Conservation (phyloP, 331 rosid genomes). For the Stylosanthes scabra region DNA sequence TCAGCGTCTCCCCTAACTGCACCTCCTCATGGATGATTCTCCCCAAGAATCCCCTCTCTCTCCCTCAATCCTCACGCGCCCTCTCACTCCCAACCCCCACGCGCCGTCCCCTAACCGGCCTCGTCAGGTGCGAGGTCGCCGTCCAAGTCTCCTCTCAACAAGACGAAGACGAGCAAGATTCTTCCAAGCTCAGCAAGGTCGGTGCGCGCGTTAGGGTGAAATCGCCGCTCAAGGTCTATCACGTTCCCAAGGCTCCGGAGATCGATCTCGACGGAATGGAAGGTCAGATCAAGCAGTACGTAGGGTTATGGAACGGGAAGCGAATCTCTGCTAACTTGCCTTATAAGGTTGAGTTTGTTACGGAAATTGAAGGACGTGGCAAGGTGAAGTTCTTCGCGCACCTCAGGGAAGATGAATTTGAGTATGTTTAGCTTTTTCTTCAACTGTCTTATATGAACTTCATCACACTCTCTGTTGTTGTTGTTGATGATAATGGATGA, state of each 20-base stretch:
- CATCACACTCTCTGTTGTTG: too few relatives aligned
- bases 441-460: background rate
- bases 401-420: constrained; percentile 94
- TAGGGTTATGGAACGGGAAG: constrained; percentile 86
- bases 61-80: constrained; percentile 14
- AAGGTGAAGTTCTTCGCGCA: constrained; percentile 88
- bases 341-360: constrained; percentile 72
- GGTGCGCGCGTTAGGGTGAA: constrained; percentile 87
- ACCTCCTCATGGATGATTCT: constrained; percentile 19
- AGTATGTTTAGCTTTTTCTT: constrained; percentile 40
- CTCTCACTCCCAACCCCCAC: background rate
- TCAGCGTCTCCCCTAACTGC: constrained; percentile 37
- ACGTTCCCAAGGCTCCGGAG: constrained; percentile 78
- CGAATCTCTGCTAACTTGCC: constrained; percentile 93
- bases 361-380: constrained; percentile 77
- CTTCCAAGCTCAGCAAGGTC: constrained; percentile 40
- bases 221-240: constrained; percentile 83
- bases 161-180: constrained; percentile 7
- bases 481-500: too few relatives aligned
- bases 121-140: constrained; percentile 40
- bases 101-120: background rate
- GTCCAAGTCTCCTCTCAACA: constrained; percentile 44
- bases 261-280: constrained; percentile 73
- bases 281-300: constrained; percentile 87
- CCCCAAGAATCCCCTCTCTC: background rate